Base-by-base conservation (phyloP, 106 monocot genomes). In the Dendrobium officinale region DNA sequence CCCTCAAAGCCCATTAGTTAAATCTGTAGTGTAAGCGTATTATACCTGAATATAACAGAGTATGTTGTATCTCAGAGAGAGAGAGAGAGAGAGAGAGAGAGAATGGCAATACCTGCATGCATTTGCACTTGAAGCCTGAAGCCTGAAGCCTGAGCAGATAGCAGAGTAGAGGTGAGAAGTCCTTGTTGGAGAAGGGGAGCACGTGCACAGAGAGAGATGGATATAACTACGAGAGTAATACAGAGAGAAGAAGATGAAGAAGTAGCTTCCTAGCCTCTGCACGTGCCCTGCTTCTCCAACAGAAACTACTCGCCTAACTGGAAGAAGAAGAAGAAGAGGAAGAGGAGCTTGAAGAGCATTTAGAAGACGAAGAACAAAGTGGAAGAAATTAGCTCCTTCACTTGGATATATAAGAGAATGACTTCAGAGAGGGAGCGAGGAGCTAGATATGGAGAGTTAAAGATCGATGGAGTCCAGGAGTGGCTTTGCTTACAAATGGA, bases 221-320 rank as follows among this genome's bases (percentile, higher is more conserved):
- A 27, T n/a, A 66, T n/a, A 26, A 66, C 20, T 24, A 26, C 6
- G 13, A 13, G 51, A 51, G 15, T 15, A 15, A 51, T 51, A 15
- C 51, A 51, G 51, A 51, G 51, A 13, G 15, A 51, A 15, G 51
- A 51, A 45, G 15, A 51, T 51, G 51, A 51, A 45, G 45, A 45
- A 51, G 51, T 51, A 51, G 51, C 10, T 51, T 13, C 51, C 51
- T 2, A 66, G 6, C 64, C 61, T 84, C 81, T 96, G 96, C 96
- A 96, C 96, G 96, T 96, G 91, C 96, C 96, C 96, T 96, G 96
- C 96, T 93, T 96, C 96, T 96, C 96, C 96, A 96, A 79, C 96
- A 89, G 89, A 87, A 48, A 80, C 84, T 86, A 42, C 86, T 85
- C 92, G 78, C 91, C 94, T 24, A 24, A 66, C 64, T 6, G 24